Conservation (phyloP, 1,284 basidiomycete genomes). For the Inonotus hispidus region DNA sequence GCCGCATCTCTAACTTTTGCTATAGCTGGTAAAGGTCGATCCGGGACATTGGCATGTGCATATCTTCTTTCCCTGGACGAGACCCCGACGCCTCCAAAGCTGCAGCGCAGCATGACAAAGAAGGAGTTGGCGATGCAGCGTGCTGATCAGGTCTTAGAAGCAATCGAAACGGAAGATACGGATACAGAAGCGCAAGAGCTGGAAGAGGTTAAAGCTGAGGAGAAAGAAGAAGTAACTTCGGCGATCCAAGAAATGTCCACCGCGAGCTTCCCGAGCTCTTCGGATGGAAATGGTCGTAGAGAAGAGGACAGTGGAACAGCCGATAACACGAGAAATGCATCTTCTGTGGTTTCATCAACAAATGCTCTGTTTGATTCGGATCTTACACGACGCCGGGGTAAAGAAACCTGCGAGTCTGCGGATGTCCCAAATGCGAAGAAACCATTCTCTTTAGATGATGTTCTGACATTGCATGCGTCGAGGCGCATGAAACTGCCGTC, state of each 20-base stretch:
- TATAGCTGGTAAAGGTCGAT: conserved; percentile 74
- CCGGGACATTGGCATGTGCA: conserved; percentile 76
- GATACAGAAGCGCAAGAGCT: conserved; percentile 34
- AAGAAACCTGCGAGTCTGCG: neutral
- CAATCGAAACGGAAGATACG: conserved; percentile 23
- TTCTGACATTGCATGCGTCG: conserved; percentile 64
- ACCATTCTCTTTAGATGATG: conserved; percentile 44
- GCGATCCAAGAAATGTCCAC: neutral
- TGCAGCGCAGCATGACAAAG: conserved; percentile 42
- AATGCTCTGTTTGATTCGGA: neutral
- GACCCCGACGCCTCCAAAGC: conserved; percentile 41
- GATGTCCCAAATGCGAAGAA: conserved; percentile 12
- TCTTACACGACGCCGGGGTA: neutral
- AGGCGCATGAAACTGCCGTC: conserved; percentile 58
- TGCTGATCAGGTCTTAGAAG: conserved; percentile 44
- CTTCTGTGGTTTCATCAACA: neutral
- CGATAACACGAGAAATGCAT: neutral
- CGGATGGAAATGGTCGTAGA: neutral
- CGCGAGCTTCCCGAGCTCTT: neutral
- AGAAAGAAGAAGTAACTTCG: neutral
- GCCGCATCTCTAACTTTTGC: neutral
- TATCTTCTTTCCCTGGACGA: conserved; percentile 64
- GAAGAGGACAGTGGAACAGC: neutral
- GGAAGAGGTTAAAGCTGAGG: conserved; percentile 26
- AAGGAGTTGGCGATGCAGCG: conserved; percentile 44